Conservation (phyloP, 2,329 filamentous ascomycete species). For the Huntiella bhutanensis region DNA sequence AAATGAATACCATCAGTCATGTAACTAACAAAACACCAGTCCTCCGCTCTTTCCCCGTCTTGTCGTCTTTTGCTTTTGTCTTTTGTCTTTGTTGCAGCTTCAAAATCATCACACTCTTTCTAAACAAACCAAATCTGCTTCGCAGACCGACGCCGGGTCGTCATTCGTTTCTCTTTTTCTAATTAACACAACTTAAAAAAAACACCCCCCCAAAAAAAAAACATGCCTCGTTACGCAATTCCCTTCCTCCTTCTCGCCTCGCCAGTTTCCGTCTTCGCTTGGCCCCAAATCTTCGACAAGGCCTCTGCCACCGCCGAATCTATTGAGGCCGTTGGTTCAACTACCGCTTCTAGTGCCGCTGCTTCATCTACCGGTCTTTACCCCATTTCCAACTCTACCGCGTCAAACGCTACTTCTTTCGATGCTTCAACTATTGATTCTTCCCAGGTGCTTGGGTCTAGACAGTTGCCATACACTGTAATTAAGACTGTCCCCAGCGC, state of each 20-base stretch:
- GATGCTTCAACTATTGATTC: conserved; percentile 2
- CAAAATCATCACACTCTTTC: not conserved
- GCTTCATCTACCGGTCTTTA: not conserved
- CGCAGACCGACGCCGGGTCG: conserved; percentile 2
- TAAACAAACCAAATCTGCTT: too few species aligned
- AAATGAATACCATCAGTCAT: too few species aligned
- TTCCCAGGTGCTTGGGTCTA: conserved; percentile 1
- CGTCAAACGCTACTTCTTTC: not conserved
- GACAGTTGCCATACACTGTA: not conserved
- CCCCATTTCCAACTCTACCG: not conserved
- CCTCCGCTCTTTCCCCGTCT: not conserved
- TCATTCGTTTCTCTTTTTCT: not conserved
- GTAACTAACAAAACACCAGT: not conserved
- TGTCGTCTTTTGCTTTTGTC: conserved; percentile 2
- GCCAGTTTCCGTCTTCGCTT: conserved; percentile 5
- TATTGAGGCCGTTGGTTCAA: not conserved
- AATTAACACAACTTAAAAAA: not conserved
- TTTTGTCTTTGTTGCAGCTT: not conserved
- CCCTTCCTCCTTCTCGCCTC: conserved; percentile 5
- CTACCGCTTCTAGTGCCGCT: not conserved
- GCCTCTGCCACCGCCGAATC: not conserved
- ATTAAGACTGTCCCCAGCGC: not conserved
- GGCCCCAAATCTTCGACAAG: conserved; percentile 11
- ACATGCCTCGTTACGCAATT: conserved; percentile 3
- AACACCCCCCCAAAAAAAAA: not conserved